Conservation (phyloP, 352 stramenopile genomes). For the Pythium folliculosum region DNA sequence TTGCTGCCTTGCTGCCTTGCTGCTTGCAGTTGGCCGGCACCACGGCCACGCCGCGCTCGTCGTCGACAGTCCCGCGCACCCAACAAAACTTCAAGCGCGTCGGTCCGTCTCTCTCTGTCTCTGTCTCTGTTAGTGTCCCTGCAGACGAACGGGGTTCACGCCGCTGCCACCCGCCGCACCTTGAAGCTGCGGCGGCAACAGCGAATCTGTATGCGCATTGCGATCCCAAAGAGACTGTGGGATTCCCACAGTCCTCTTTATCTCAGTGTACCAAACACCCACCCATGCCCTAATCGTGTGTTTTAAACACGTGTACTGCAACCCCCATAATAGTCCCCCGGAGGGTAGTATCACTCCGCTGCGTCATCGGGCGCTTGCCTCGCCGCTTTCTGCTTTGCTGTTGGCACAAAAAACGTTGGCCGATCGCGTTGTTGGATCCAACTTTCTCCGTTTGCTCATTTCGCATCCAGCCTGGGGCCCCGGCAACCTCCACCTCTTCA, state of each 20-base stretch:
- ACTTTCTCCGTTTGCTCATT: constrained; percentile 2
- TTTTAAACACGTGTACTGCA: constrained; percentile 3
- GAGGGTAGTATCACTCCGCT: not conserved
- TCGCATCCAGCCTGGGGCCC: constrained; percentile 13
- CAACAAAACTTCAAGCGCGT: constrained; percentile 15
- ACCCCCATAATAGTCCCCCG: not conserved
- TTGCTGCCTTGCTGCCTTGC: too few relatives aligned
- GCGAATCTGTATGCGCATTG: constrained; percentile 25
- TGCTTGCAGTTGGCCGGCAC: not conserved
- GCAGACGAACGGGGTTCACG: constrained; percentile 16
- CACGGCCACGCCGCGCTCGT: not conserved
- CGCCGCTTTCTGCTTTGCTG: not conserved
- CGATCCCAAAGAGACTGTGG: too few relatives aligned
- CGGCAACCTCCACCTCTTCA: not conserved
- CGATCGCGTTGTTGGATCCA: not conserved
- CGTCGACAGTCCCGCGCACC: not conserved
- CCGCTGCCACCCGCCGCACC: not conserved
- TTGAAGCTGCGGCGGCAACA: constrained; percentile 20
- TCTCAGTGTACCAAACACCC: constrained; percentile 2
- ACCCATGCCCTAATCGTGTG: not conserved
- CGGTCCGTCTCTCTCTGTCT: constrained; percentile 17
- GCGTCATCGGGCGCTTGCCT: constrained; percentile 4
- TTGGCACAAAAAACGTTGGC: not conserved
- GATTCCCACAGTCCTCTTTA: too few relatives aligned
- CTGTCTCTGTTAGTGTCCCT: too few relatives aligned